These are phyloP conservation scores for Kwoniella pini DNA, from an alignment of 768 basidiomycete genomes.

Conservation along the genomic window DNA sequence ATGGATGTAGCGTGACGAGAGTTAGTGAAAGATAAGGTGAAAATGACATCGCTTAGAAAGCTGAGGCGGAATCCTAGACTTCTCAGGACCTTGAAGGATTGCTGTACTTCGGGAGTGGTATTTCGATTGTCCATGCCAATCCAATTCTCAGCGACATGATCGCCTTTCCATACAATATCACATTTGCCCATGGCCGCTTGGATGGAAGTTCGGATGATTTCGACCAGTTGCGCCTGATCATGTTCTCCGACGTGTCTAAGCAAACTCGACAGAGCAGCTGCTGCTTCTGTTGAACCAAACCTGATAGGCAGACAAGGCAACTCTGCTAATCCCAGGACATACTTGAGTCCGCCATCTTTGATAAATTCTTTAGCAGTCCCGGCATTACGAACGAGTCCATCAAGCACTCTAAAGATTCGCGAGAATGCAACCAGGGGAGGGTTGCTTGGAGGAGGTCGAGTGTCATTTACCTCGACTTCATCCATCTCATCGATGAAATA, in stretches of 20 bases:
- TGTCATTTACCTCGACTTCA: neutral
- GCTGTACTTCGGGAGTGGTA: constrained; percentile 61
- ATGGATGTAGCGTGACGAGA: constrained; percentile 73
- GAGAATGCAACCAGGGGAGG: constrained; percentile 4
- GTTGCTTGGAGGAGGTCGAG: constrained; percentile 1
- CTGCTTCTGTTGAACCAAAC: constrained; percentile 75
- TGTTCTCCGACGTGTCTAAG: constrained; percentile 85
- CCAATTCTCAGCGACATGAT: constrained; percentile 16
- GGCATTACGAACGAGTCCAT: constrained; percentile 89
- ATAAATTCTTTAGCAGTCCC: constrained; percentile 90
- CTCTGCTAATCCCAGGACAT: constrained; percentile 52
- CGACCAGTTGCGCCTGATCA: constrained; percentile 30
- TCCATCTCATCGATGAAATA: constrained; percentile 14
- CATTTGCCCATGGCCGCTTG: constrained; percentile 45
- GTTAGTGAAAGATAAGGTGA: constrained; percentile 77
- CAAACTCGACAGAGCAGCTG: constrained; percentile 63
- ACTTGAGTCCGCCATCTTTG: constrained; percentile 34
- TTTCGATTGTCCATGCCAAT: constrained; percentile 55
- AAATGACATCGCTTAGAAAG: constrained; percentile 82
- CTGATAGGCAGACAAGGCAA: constrained; percentile 87
- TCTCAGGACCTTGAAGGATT: constrained; percentile 61
- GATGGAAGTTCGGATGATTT: constrained; percentile 8
- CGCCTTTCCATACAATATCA: constrained; percentile 53
- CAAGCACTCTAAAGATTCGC: constrained; percentile 58
- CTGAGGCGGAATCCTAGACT: constrained; percentile 58